phyloP scores from a whole-genome alignment of 2,329 filamentous ascomycete genomes.

The Sporothrix brunneoviolacea region DNA sequence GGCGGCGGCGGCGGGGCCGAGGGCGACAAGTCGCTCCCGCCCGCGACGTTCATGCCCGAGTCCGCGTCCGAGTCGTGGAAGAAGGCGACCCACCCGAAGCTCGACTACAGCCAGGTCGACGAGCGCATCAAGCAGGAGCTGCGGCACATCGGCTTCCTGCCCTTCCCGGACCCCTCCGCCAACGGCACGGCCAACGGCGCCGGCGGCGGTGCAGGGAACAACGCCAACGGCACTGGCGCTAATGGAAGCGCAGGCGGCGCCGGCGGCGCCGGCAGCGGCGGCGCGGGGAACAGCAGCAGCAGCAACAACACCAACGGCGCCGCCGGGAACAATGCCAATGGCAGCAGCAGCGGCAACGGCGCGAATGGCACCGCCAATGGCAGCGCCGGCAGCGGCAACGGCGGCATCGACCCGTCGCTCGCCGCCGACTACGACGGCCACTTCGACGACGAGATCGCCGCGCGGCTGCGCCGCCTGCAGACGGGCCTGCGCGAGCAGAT shows the following conservation, averaged over 20 bases:
- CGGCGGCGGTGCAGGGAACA: constrained; percentile 8
- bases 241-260: not conserved
- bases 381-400: not conserved
- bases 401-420: constrained; percentile 22
- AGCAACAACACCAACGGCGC: constrained; percentile 21
- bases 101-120: constrained; percentile 82
- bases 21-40: constrained; percentile 43
- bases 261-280: constrained; percentile 23
- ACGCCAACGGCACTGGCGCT: constrained; percentile 25
- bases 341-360: too few relatives aligned
- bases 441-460: constrained; percentile 89
- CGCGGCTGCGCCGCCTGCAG: constrained; percentile 79
- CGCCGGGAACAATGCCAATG: not conserved
- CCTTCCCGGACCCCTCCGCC: constrained; percentile 31
- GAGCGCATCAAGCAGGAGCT: constrained; percentile 88
- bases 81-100: constrained; percentile 64
- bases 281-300: constrained; percentile 22
- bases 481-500: constrained; percentile 74
- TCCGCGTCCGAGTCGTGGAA: constrained; percentile 72
- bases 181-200: constrained; percentile 15
- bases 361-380: too few relatives aligned
- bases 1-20: constrained; percentile 42
- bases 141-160: constrained; percentile 80
- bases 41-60: constrained; percentile 75
- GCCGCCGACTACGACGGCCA: constrained; percentile 77